A percentile compares a stretch with the other conserved stretches of the same genome.
phyloP scores from a whole-genome alignment of 371 early-diverging fungal genomes.

The Saksenaea oblongispora region DNA sequence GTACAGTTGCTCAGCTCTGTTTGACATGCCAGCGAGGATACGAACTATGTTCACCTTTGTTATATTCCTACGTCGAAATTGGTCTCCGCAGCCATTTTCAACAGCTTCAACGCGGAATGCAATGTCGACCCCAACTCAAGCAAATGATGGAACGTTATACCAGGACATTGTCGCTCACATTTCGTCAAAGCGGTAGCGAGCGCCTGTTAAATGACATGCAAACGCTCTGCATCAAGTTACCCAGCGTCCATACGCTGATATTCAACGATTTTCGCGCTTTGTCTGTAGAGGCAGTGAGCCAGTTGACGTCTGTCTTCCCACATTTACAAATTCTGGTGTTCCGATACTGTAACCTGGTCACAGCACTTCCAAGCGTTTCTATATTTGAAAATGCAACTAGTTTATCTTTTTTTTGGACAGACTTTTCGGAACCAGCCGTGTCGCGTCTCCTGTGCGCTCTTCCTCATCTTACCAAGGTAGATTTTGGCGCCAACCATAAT shows the following conservation, averaged over 20 bases:
- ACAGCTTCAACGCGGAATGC: conserved; percentile 29
- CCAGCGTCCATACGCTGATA: conserved; percentile 21
- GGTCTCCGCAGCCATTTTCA: conserved; percentile 32
- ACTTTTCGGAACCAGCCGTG: conserved; percentile 37
- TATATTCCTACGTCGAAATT: conserved; percentile 40
- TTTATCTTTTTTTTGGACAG: conserved; percentile 42
- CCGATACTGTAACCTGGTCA: conserved; percentile 35
- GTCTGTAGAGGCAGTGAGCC: conserved; percentile 35
- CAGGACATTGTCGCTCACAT: conserved; percentile 28
- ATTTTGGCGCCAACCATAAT: conserved; percentile 49
- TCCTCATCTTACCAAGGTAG: conserved; percentile 25
- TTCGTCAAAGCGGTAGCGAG: conserved; percentile 36
- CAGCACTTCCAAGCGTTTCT: not conserved
- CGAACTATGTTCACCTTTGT: conserved; percentile 30
- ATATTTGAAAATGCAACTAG: conserved; percentile 3
- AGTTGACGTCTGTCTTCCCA: conserved; percentile 24
- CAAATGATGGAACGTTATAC: conserved; percentile 24
- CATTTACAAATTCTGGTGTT: conserved; percentile 21
- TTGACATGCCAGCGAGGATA: conserved; percentile 25
- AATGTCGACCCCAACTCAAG: conserved; percentile 17
- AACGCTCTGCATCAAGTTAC: conserved; percentile 17
- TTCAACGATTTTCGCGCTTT: conserved; percentile 44
- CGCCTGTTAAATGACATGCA: conserved; percentile 26
- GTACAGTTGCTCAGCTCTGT: conserved; percentile 32
- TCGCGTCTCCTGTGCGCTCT: conserved; percentile 19